Base-by-base conservation (phyloP, 805 yeast genomes). In the Candida palmyrensis region DNA sequence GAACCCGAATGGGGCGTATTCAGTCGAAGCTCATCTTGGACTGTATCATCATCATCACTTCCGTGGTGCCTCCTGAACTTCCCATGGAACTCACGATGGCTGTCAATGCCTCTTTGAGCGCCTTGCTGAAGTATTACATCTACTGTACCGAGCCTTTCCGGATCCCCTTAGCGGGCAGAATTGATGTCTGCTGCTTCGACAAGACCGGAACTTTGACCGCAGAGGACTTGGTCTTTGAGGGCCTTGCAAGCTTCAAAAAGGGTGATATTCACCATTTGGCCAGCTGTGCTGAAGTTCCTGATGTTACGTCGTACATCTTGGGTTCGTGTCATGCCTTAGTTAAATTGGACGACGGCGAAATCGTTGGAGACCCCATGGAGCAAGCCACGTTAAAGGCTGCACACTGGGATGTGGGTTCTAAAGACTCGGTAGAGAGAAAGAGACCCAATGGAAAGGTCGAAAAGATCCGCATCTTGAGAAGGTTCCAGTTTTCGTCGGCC, bases 21-120 rank as follows among this genome's bases (percentile, higher is more conserved):
- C 95, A 90, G 60, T 84, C 95, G 35, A 90, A 90, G 62, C 75
- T 92, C 58, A 81, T 92, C 44, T 73, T 92, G 53, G 97, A 92
- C 62, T 92, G 98, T 79, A 83, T 92, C 44, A 75, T 92, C 53
- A 94, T 92, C 48, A 76, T 92, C 49, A 92, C 98, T 13, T 89
- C 97, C 32, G 98, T 92, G 43, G 98, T 92, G 25, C 98, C 98
- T 23, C 98, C 98, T 27, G 98, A 92, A 65, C 73, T 92, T 47
- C 98, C 98, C 38, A 92, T 92, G 97, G 98, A 92, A 68, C 74
- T 92, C 49, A 92, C 98, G 10, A 82, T 92, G 90, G 97, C 98
- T 39, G 98, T 92, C 25, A 92, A 92, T 62, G 73, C 84, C 24
- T 89, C 97, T 5, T 70, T 92, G 56, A 77, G 88, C 38, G 88